These are phyloP conservation scores for Pontederia crassipes DNA, from an alignment of 176 grass and related monocot genomes.

Conservation along the genomic window DNA sequence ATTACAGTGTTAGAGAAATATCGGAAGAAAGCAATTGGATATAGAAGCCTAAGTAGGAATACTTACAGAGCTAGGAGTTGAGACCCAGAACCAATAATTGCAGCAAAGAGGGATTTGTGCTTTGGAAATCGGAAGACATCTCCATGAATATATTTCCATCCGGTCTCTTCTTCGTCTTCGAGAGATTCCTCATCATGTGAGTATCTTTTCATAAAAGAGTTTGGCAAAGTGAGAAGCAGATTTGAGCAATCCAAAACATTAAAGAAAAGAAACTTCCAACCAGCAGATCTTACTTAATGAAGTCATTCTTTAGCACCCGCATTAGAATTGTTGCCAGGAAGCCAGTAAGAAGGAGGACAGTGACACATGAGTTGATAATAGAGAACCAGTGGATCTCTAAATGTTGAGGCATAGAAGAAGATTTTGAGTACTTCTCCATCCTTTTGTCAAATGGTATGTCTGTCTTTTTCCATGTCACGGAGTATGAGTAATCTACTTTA, in stretches of 20 bases:
- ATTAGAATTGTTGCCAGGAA: conserved; percentile 20
- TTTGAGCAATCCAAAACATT: not conserved
- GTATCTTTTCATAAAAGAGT: not conserved
- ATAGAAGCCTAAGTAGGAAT: not conserved
- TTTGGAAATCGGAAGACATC: conserved; percentile 18
- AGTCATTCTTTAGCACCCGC: conserved; percentile 18
- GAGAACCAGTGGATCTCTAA: conserved; percentile 21
- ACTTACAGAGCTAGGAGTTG: conserved; percentile 15
- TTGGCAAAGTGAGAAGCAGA: not conserved
- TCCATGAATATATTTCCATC: conserved; percentile 18
- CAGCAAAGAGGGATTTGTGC: conserved; percentile 7
- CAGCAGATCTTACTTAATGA: conserved; percentile 14
- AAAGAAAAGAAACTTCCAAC: no score
- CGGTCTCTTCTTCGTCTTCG: conserved; percentile 10
- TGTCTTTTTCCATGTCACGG: conserved; percentile 8
- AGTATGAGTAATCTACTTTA: conserved; percentile 1
- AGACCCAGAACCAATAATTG: conserved; percentile 14
- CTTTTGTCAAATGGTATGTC: conserved; percentile 9
- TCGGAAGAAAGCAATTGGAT: not conserved
- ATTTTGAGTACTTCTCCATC: conserved; percentile 18
- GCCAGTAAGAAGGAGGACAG: conserved; percentile 19
- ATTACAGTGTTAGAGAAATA: not conserved
- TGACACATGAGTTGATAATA: conserved; percentile 15
- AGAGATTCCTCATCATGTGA: conserved; percentile 10
- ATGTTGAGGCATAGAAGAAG: conserved; percentile 11